phyloP scores from a whole-genome alignment of 2,329 filamentous ascomycete genomes.

The Paecilomyces sp. region DNA sequence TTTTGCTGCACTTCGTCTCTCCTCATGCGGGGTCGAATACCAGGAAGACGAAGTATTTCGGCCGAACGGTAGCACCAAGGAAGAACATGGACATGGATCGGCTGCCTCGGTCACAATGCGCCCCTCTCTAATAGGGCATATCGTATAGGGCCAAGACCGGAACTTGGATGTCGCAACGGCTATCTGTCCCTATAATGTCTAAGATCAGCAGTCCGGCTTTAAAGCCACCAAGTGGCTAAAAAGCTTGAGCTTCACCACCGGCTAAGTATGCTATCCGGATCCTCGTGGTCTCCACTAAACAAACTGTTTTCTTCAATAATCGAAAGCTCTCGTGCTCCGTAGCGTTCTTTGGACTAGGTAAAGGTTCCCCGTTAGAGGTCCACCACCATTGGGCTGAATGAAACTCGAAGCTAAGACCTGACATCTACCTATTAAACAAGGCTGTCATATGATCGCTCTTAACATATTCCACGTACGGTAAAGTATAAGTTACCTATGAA shows the following conservation, averaged over 20 bases:
- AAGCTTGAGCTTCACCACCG: neutral
- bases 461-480: neutral
- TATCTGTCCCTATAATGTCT: neutral
- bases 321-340: neutral
- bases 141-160: neutral
- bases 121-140: neutral
- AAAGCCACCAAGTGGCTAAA: neutral
- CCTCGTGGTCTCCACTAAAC: neutral
- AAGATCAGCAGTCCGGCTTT: conserved; percentile 7
- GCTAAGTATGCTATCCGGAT: neutral
- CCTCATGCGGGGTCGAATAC: neutral
- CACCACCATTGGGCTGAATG: neutral
- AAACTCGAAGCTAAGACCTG: neutral
- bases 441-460: neutral
- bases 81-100: neutral
- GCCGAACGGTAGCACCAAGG: neutral
- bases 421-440: neutral
- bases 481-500: neutral
- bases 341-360: neutral
- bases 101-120: no score
- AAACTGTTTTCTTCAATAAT: neutral
- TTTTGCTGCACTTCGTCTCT: neutral
- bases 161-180: neutral
- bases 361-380: neutral
- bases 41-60: neutral